phyloP scores from a whole-genome alignment of 306 rosid genomes.

The Cicer yamashitae region DNA sequence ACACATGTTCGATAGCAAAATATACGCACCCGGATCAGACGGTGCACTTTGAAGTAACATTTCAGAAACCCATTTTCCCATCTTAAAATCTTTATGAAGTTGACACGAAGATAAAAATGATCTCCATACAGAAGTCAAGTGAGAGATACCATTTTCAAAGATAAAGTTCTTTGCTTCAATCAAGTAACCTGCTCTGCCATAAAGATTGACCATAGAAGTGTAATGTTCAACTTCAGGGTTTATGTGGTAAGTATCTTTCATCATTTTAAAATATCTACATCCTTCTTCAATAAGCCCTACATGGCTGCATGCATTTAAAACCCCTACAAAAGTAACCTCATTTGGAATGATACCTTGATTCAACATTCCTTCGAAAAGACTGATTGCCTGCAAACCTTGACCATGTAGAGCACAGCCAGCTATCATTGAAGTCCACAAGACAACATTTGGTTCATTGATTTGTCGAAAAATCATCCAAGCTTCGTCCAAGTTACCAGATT shows the following conservation, averaged over 20 bases:
- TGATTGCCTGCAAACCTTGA: slow-evolving; percentile 66
- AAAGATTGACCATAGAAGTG: slow-evolving; percentile 92
- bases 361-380: slow-evolving; percentile 70
- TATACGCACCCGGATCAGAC: slow-evolving; percentile 68
- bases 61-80: slow-evolving; percentile 78
- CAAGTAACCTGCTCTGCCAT: slow-evolving; percentile 82
- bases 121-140: slow-evolving; percentile 71
- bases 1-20: slow-evolving; percentile 73
- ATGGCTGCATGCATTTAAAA: slow-evolving; percentile 90
- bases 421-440: slow-evolving; percentile 86
- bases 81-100: slow-evolving; percentile 66
- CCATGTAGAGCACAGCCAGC: slow-evolving; percentile 76
- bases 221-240: slow-evolving; percentile 72
- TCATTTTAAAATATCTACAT: slow-evolving; percentile 65
- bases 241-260: slow-evolving; percentile 70
- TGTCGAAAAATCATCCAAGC: slow-evolving; percentile 63
- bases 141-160: slow-evolving; percentile 61
- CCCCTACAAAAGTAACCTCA: slow-evolving; percentile 75
- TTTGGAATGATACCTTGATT: slow-evolving; percentile 66
- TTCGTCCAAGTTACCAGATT: slow-evolving; percentile 75
- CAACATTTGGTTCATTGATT: slow-evolving; percentile 57
- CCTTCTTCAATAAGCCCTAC: slow-evolving; percentile 85
- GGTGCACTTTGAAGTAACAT: slow-evolving; percentile 67
- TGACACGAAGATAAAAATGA: slow-evolving; percentile 77
- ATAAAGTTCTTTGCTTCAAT: slow-evolving; percentile 69